phyloP scores from a whole-genome alignment of 176 grass and related monocot species.

The Phoenix dactylifera region DNA sequence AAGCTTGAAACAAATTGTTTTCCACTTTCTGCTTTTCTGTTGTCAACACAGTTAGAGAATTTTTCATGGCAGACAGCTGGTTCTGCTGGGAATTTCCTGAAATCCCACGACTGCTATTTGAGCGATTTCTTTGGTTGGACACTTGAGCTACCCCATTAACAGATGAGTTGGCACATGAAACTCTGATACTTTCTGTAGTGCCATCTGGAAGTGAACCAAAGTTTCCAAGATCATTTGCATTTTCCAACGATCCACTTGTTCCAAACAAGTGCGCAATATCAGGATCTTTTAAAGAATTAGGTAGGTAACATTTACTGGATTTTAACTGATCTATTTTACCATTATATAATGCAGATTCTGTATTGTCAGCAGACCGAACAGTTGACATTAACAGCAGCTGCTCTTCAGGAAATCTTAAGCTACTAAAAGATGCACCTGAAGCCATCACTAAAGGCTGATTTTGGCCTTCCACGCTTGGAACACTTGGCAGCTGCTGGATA shows the following conservation, averaged over 20 bases:
- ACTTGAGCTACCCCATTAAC: conserved; percentile 21
- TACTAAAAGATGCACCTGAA: conserved; percentile 29
- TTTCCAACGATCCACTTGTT: conserved; percentile 23
- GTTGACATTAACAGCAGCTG: conserved; percentile 29
- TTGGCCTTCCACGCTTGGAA: conserved; percentile 16
- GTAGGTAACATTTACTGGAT: conserved; percentile 16
- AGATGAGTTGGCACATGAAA: conserved; percentile 24
- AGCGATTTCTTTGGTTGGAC: conserved; percentile 25
- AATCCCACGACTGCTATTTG: conserved; percentile 2
- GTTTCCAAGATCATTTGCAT: conserved; percentile 8
- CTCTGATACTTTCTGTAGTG: conserved; percentile 8
- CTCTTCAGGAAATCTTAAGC: conserved; percentile 32
- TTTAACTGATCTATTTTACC: conserved; percentile 25
- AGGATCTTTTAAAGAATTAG: conserved; percentile 22
- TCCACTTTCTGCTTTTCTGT: conserved; percentile 22
- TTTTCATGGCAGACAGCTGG: conserved; percentile 16
- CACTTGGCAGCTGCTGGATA: conserved; percentile 21
- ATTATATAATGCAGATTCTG: conserved; percentile 20
- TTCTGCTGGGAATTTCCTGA: conserved; percentile 32
- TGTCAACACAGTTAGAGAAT: conserved; percentile 28
- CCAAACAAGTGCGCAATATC: conserved; percentile 16
- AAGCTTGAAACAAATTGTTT: conserved; percentile 25
- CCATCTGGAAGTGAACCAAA: conserved; percentile 26
- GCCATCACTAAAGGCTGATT: conserved; percentile 16
- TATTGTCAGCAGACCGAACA: conserved; percentile 12